Evolutionary conservation across 2,329 filamentous ascomycete genomes (phyloP).

Genomic region (Fusarium floridanum): DNA sequence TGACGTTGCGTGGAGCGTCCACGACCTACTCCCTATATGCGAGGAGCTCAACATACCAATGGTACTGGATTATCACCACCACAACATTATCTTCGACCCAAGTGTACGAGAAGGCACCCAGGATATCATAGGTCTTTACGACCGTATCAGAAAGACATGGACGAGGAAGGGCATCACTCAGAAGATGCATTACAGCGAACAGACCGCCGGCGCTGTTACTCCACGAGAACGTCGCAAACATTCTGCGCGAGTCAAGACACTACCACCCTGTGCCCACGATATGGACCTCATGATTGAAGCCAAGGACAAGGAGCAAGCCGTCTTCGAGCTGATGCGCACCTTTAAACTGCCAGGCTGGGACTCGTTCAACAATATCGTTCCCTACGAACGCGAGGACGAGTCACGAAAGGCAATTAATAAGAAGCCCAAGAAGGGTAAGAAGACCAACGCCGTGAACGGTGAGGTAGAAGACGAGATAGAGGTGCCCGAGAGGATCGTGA

Average conservation of each 20-base stretch:
- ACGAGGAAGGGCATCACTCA: conserved; percentile 84
- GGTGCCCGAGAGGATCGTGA: conserved; percentile 60
- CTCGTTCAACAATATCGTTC: conserved; percentile 80
- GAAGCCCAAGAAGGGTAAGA: conserved; percentile 54
- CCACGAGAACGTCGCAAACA: conserved; percentile 86
- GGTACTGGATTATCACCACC: conserved; percentile 93
- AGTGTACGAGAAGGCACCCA: conserved; percentile 83
- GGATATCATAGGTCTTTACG: conserved; percentile 81
- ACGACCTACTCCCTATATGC: conserved; percentile 89
- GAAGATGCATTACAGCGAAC: conserved; percentile 98
- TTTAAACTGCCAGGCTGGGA: conserved; percentile 88
- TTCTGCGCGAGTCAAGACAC: conserved; percentile 79
- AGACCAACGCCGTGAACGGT: conserved; percentile 47
- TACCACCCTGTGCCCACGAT: conserved; percentile 84
- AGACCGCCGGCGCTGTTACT: conserved; percentile 73
- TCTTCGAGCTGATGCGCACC: conserved; percentile 91
- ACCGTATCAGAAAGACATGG: conserved; percentile 88
- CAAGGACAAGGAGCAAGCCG: conserved; percentile 97
- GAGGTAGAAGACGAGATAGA: conserved; percentile 56
- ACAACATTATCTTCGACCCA: conserved; percentile 91
- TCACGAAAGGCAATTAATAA: conserved; percentile 63
- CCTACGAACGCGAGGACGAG: conserved; percentile 82
- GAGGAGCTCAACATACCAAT: conserved; percentile 95
- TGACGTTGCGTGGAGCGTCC: conserved; percentile 92
- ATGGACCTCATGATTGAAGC: conserved; percentile 99